Evolutionary conservation across 345 rosid genomes (phyloP), one percentile per base, ranked within the genome.

Genomic region (Odontarrhena argentea): DNA sequence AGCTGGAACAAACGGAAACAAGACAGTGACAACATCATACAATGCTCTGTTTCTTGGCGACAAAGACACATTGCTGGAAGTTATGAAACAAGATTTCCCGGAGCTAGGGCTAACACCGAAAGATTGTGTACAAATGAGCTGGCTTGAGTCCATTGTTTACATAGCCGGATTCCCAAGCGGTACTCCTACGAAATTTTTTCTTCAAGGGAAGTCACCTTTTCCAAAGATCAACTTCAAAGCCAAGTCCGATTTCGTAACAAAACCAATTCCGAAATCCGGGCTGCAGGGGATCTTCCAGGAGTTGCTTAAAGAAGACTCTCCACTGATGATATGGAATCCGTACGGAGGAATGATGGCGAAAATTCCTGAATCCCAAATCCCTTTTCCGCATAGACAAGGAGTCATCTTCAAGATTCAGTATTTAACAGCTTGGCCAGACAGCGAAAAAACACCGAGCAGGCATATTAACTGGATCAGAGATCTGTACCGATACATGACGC

Each of bases 261-360:
- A 66, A 0, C 74, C 84, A 0, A 82, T 86, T 1, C 63, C 82
- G 0, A 60, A 73, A 55, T 15, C 49, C 0, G 83, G 34, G 2
- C 70, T 84, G 0, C 77, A 71, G 6, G 85, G 84, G 41, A 54
- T 86, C 1, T 88, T 83, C 78, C 50, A 65, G 45, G 80, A 77
- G 51, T 11, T 84, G 1, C 5, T 77, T 2, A 5, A 77, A 47
- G 92, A 78, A 26, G 87, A 83, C 0, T 6, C 4, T 0, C 83
- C 92, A 0, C 0, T 76, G 42, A 79, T 76, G 83, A 79, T 79
- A 58, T 83, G 79, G 84, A 80, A 69, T 26, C 92, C 96, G 1
- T 83, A 74, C 42, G 91, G 97, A 0, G 95, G 92, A 38, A 76
- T 65, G 85, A 85, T 82, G 89, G 67, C 69, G 13, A 69, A 66